These are phyloP conservation scores for Diaporthe humulicola DNA, from an alignment of 2,329 filamentous ascomycete genomes.

Conservation along the genomic window DNA sequence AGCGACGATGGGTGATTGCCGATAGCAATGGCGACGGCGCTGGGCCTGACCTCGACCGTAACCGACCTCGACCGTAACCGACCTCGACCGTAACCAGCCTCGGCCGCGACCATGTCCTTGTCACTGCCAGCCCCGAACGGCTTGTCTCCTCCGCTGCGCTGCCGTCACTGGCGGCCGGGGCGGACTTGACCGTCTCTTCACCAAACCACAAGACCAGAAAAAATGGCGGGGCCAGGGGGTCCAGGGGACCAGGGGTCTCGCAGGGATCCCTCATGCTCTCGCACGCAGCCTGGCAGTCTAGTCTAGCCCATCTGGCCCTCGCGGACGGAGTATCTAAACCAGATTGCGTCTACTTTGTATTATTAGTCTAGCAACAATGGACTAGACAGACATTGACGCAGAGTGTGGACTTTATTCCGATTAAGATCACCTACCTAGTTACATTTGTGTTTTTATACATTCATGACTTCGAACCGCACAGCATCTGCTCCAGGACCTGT, in stretches of 20 bases:
- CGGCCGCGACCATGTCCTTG: not conserved
- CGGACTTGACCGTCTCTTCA: conserved; percentile 31
- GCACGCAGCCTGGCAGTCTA: too few species aligned
- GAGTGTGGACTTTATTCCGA: not conserved
- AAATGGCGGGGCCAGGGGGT: conserved; percentile 11
- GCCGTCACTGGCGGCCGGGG: not conserved
- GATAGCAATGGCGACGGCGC: not conserved
- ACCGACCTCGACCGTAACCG: too few species aligned
- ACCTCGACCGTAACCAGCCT: not conserved
- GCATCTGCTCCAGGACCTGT: not conserved
- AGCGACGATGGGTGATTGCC: not conserved
- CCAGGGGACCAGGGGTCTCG: conserved; percentile 2
- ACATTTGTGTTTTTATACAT: not conserved
- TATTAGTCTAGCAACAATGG: not conserved
- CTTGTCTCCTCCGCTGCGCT: not conserved
- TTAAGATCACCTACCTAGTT: not conserved
- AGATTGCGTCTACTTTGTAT: too few species aligned
- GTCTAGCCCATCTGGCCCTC: conserved; percentile 1
- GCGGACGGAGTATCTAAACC: not conserved
- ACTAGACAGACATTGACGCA: not conserved
- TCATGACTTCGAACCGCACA: not conserved
- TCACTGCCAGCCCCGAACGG: conserved; percentile 5
- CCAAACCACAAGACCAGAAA: conserved; percentile 29
- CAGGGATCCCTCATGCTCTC: too few species aligned
- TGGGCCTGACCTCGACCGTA: not conserved